Base-by-base conservation (phyloP, 768 basidiomycete species). In the Lactifluus rugatus region DNA sequence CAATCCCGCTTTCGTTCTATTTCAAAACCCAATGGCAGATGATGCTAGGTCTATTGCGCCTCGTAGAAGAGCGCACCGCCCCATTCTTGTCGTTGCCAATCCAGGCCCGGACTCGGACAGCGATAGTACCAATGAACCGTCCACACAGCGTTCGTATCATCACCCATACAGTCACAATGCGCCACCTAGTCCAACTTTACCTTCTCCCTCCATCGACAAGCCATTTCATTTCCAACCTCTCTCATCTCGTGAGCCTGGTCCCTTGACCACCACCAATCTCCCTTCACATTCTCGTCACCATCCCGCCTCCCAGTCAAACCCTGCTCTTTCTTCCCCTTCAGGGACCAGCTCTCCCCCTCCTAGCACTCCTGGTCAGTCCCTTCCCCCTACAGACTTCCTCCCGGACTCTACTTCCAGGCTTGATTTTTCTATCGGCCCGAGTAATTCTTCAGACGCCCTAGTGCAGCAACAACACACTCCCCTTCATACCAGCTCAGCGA, bases 271-370 rank as follows among this genome's bases (percentile, higher is more conserved):
- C 37, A 75, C 73, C 56, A 70, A 74, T 66, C 60, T 75, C 39
- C 68, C 64, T 34, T 49, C 60, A 21, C 60, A 70, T 47, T 44
- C 60, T 47, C 64, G 60, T 54, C 60, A 63, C 41, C 66, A 68
- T 69, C 60, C 70, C 61, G 61, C 68, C 67, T 65, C 72, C 54
- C 68, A 73, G 66, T 73, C 77, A 55, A 78, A 81, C 66, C 83
- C 80, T 52, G 74, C 82, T 41, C 77, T 82, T 49, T 85, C 84
- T 16, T 87, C 87, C 3, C 84, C 87, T 19, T 86, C 84, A 53
- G 83, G 78, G 65, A 78, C 82, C 48, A 80, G 79, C 65, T 88
- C 87, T 2, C 82, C 87, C 56, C 84, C 85, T 4, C 85, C 85
- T 26, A 78, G 76, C 65, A 85, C 85, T 11, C 84, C 85, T 13